Conservation (phyloP, 2,329 filamentous ascomycete species). For the Bisporella sp. region DNA sequence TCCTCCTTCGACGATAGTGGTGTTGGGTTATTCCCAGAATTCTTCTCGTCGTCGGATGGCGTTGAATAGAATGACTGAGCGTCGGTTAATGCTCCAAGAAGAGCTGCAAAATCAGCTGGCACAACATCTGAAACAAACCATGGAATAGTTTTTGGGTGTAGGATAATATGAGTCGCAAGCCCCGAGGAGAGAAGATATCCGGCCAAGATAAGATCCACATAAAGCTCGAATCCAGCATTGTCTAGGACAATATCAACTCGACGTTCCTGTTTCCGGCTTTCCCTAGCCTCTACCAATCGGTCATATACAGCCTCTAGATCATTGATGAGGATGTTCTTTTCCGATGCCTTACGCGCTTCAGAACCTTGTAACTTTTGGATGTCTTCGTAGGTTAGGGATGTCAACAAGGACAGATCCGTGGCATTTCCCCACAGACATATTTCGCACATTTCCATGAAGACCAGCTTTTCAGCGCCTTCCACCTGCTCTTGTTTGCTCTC, state of each 20-base stretch:
- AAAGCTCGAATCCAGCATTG: conserved; percentile 95
- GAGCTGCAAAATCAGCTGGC: conserved; percentile 74
- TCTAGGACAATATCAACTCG: conserved; percentile 92
- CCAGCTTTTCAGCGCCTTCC: conserved; percentile 62
- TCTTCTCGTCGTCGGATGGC: conserved; percentile 58
- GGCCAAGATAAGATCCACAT: conserved; percentile 86
- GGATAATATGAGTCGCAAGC: conserved; percentile 77
- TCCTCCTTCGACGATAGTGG: conserved; percentile 62
- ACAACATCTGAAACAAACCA: conserved; percentile 98
- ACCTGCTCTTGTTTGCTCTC: conserved; percentile 35
- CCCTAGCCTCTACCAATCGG: conserved; percentile 57
- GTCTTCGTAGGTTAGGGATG: conserved; percentile 86
- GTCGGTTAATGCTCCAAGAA: conserved; percentile 72
- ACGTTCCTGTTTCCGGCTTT: conserved; percentile 57
- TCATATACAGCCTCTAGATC: conserved; percentile 70
- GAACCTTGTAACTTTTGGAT: conserved; percentile 94
- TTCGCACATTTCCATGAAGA: conserved; percentile 92
- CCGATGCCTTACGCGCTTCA: conserved; percentile 74
- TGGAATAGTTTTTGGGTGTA: conserved; percentile 91
- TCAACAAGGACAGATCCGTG: conserved; percentile 86
- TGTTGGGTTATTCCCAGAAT: conserved; percentile 48
- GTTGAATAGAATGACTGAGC: conserved; percentile 75
- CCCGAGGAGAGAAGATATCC: conserved; percentile 81
- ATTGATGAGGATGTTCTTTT: conserved; percentile 89
- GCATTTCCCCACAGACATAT: conserved; percentile 97